Base-by-base conservation (phyloP, 495 filamentous ascomycete genomes). In the Darksidea phi region DNA sequence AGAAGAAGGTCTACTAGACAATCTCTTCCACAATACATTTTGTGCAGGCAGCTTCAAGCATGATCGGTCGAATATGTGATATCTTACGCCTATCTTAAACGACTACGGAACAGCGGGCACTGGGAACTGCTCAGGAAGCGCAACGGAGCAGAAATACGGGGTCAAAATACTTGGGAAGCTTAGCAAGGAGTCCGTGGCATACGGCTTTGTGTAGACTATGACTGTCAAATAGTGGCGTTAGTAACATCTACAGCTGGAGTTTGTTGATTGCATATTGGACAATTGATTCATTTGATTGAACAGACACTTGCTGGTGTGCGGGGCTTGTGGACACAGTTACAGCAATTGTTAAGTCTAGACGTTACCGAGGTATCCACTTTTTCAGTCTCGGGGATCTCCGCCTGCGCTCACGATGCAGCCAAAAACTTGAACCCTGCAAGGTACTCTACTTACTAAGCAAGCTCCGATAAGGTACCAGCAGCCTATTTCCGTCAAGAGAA, bases 1-100 rank as follows among this genome's bases (percentile, higher is more conserved):
- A 98, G 87, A 98, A 98, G 87, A 98, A 98, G 83, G 94, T 98
- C 63, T 98, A 98, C 77, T 98, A 88, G 67, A 50, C 45, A 6
- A 20, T 23, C 48, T 15, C 41, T 43, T 60, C 53, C 17, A 46
- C 45, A 12, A 17, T 23, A 17, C 10, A 42, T 48, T 28, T 45
- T 55, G 28, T 20, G 3, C 51, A 51, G 17, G 42, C 15, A 66
- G 63, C 63, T 56, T 60, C n/a, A 42, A 56, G 51, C 49, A 59
- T 34, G 56, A 64, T 59, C 55, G 43, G n/a, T 61, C 57, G 57
- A 66, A 54, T 59, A 61, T 54, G 47, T 28, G 51, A 66, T 48
- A 54, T 47, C 36, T 51, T 36, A 60, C 50, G 38, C 24, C 49
- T 28, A 25, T 23, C 48, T 59, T 32, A 3, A 32, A 32, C 28